These are phyloP conservation scores for Candida xyloterini DNA, from an alignment of 805 yeast species.

Conservation along the genomic window DNA sequence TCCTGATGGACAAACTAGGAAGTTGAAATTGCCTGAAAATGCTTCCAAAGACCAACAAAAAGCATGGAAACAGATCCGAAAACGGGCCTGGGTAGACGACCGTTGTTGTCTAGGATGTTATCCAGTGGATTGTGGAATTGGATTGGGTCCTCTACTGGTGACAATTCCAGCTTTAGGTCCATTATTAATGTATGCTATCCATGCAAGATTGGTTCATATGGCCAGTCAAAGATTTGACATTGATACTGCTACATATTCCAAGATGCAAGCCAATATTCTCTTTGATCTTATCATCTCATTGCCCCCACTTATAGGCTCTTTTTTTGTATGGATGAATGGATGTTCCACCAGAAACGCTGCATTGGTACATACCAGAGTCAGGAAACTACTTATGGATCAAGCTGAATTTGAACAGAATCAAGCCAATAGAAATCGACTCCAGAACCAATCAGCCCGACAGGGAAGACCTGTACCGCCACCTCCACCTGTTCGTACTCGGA, in stretches of 20 bases:
- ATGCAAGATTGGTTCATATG: slow-evolving; percentile 58
- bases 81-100: slow-evolving; percentile 85
- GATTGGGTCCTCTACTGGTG: slow-evolving; percentile 70
- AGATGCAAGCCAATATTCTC: slow-evolving; percentile 72
- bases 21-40: slow-evolving; percentile 58
- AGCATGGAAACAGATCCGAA: slow-evolving; percentile 71
- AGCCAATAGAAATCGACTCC: background rate
- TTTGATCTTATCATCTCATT: slow-evolving; percentile 72
- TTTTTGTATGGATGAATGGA: slow-evolving; percentile 77
- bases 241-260: slow-evolving; percentile 58
- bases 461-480: background rate
- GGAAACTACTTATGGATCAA: slow-evolving; percentile 13
- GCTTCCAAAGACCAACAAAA: slow-evolving; percentile 58
- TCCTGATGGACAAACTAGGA: slow-evolving; percentile 49
- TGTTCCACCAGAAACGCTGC: slow-evolving; percentile 92
- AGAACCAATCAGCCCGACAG: too few species aligned
- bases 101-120: slow-evolving; percentile 77
- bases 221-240: slow-evolving; percentile 57
- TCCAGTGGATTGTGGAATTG: slow-evolving; percentile 71
- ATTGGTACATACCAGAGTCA: slow-evolving; percentile 50
- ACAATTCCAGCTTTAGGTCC: slow-evolving; percentile 83
- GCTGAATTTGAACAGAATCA: background rate
- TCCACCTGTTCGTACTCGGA: background rate
- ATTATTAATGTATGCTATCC: slow-evolving; percentile 71
- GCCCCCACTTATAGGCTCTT: slow-evolving; percentile 76